Evolutionary conservation across 805 yeast genomes (phyloP).

Genomic region (Lipomyces lipofer): DNA sequence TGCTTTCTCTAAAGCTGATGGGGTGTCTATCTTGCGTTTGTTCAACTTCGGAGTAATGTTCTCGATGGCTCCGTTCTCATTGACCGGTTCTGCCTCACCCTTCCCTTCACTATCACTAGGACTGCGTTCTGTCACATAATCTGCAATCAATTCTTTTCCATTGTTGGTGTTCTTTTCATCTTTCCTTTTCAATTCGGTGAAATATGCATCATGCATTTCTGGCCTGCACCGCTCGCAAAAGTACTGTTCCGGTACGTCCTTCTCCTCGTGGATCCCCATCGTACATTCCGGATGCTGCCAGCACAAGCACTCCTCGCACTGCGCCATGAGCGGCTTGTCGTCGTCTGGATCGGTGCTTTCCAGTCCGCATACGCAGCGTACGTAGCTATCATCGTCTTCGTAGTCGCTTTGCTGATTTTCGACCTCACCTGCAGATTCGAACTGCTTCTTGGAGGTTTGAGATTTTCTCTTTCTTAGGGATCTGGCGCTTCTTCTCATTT

Average conservation of each 20-base stretch:
- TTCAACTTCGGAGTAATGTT: neutral
- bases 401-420: constrained; percentile 21
- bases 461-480: constrained; percentile 5
- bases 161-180: constrained; percentile 28
- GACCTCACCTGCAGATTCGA: neutral
- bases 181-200: constrained; percentile 7
- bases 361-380: constrained; percentile 40
- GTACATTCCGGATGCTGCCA: constrained; percentile 74
- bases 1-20: too few species aligned
- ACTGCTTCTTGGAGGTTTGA: neutral
- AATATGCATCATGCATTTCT: constrained; percentile 19
- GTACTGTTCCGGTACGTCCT: constrained; percentile 54
- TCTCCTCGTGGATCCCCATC: constrained; percentile 47
- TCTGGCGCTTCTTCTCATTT: neutral
- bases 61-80: constrained; percentile 4
- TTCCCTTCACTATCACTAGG: too few species aligned
- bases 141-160: neutral
- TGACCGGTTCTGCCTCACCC: constrained; percentile 18
- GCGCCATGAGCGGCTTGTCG: constrained; percentile 55
- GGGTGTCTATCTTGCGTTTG: too few species aligned
- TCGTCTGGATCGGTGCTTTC: constrained; percentile 34
- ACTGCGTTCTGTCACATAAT: neutral
- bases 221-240: constrained; percentile 55
- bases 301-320: constrained; percentile 61
- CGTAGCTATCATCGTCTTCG: constrained; percentile 31